Evolutionary conservation across 164 flowering plant species (phyloP), one percentile per base, ranked within the genome.

Genomic region (Annona cherimola): DNA sequence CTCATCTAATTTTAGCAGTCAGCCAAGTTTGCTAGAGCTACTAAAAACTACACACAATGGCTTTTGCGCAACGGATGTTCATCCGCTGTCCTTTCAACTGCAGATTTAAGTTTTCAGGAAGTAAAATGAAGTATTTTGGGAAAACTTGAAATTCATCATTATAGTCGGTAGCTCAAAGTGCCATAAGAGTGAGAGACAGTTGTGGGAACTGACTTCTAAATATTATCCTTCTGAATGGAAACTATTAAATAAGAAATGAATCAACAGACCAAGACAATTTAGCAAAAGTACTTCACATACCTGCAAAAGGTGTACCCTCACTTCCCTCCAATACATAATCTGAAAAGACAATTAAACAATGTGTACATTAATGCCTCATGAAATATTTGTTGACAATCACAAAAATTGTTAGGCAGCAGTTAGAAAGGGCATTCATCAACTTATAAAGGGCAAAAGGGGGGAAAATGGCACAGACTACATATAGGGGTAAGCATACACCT

Each of bases 241-340:
- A 50, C 57, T 50, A 50, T 16, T 50, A 67, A 9, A 43, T 35
- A 67, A 45, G 69, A 44, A 16, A 67, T 7, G 18, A 67, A 16
- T 26, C 69, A 67, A 14, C 4, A 16, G 14, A 9, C 14, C 14
- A 50, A 18, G 60, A 68, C 9, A 68, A 50, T 12, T 68, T 18
- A n/a, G 35, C 35, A 26, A 26, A 26, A 26, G 18, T 44, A 19
- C 26, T 50, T 42, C 19, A 70, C 76, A 64, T 74, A 91, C 98
- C 98, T 83, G 89, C 90, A 83, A 87, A 94, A 40, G 98, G 94
- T 66, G 97, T 94, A 79, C 94, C 96, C 77, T 87, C 89, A 81
- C 99, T 95, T 74, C 99, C 99, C 82, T 95, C 97, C 81, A 94
- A 72, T 61, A 94, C 97, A 82, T 94, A 94, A 88, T 92, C 99